Evolutionary conservation across 1,284 basidiomycete genomes (phyloP), one percentile per base, ranked within the genome.

Genomic region (Omphalotus olearius): DNA sequence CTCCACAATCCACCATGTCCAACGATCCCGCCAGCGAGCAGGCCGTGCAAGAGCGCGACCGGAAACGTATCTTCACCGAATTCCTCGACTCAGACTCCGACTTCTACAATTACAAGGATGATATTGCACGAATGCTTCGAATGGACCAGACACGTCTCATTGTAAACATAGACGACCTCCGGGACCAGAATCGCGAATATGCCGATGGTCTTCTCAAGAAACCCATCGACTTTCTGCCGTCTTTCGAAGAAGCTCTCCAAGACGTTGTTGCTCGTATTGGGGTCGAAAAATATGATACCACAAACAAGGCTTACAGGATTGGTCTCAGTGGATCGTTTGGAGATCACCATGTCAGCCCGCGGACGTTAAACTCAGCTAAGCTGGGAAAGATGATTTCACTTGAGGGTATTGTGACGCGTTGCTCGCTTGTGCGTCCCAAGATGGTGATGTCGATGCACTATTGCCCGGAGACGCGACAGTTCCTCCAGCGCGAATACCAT

Each of bases 281-380:
- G 66, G 72, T 78, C 5, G 79, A 87, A 47, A 96, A 97, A 73
- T 87, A 94, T 69, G 85, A 91, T 47, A 83, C 93, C 54, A 74
- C 82, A 36, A 82, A 80, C 55, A 94, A 89, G 66, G 82, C 76
- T 56, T 93, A 85, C 69, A 88, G 90, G 61, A 79, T 98, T 54
- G 97, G 96, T n/a, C 83, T 99, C 66, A 88, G 91, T 58, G 97
- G 97, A 51, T 96, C 92, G n/a, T 99, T 99, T 68, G 97, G 97
- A 44, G 95, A 98, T 69, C 93, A 99, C 67, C 94, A 98, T 69
- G 91, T 96, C 69, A 98, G 91, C 69, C 97, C 97, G 39, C 80
- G 97, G 7, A 96, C 93, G 9, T 80, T 99, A 36, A 82, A 88
- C 55, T 89, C 93, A 44, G 78, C 83, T 53, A 88, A 98, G 68